phyloP scores from a whole-genome alignment of 441 rosid species.

The Erysimum pusillum region DNA sequence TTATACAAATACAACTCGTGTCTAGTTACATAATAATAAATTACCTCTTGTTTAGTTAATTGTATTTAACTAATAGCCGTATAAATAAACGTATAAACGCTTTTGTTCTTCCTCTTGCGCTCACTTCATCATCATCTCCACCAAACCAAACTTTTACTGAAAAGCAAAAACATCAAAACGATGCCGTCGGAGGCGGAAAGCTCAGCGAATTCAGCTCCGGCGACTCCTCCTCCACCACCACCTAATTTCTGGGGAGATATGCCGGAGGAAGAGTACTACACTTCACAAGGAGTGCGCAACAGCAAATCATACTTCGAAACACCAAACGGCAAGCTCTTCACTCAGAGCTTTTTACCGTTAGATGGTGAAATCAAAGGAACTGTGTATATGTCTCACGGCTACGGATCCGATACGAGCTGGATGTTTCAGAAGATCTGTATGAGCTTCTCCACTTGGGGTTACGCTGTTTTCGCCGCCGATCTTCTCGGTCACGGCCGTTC shows the following conservation, averaged over 20 bases:
- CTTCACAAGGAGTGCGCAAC: slow-evolving; percentile 83
- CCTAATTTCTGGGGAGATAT: slow-evolving; percentile 81
- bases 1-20: too few relatives aligned
- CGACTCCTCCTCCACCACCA: background rate
- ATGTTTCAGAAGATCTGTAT: slow-evolving; percentile 89
- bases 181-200: slow-evolving; percentile 55
- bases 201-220: slow-evolving; percentile 49
- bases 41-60: background rate
- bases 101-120: background rate
- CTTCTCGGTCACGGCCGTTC: slow-evolving; percentile 94
- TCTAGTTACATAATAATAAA: background rate
- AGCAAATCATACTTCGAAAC: slow-evolving; percentile 79
- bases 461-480: slow-evolving; percentile 93
- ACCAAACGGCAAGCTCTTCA: slow-evolving; percentile 80
- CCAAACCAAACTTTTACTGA: slow-evolving; percentile 14
- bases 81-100: background rate
- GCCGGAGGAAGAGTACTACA: slow-evolving; percentile 89
- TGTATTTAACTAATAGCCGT: background rate
- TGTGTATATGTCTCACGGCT: slow-evolving; percentile 87
- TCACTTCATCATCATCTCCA: slow-evolving; percentile 5
- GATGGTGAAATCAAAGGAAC: slow-evolving; percentile 73
- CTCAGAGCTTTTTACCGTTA: slow-evolving; percentile 79
- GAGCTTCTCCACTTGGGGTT: slow-evolving; percentile 80
- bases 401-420: slow-evolving; percentile 94
- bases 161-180: slow-evolving; percentile 16